Percentiles rank a stretch among this genome's conserved stretches.
Conservation (phyloP, 75 land plant genomes). For the Isoetes taiwanensis region DNA sequence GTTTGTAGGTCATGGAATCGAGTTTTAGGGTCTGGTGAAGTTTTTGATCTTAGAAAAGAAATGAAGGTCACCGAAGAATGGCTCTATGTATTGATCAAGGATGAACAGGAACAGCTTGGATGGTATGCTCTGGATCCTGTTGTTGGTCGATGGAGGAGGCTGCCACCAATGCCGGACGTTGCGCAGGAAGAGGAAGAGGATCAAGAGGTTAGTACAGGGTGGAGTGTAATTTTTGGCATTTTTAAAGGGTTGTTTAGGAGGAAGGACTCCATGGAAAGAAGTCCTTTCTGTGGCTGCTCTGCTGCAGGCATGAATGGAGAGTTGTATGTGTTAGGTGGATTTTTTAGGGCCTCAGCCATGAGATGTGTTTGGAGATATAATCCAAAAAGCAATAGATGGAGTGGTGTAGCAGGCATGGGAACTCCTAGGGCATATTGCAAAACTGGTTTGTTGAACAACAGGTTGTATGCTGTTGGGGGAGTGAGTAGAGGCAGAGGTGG, state of each 20-base stretch:
- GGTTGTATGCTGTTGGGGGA: constrained; percentile 93
- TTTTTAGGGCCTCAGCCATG: constrained; percentile 58
- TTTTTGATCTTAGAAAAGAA: constrained; percentile 55
- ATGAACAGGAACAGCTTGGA: constrained; percentile 45
- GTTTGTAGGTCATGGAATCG: constrained; percentile 68
- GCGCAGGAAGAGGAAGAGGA: constrained; percentile 27
- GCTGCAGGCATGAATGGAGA: constrained; percentile 74
- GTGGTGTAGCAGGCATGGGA: constrained; percentile 59
- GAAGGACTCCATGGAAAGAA: constrained; percentile 36
- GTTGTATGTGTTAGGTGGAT: constrained; percentile 89
- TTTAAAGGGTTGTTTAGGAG: constrained; percentile 65
- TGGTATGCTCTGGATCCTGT: constrained; percentile 88
- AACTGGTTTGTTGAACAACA: constrained; percentile 59
- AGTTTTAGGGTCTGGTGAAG: constrained; percentile 36
- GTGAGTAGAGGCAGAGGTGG: constrained; percentile 71
- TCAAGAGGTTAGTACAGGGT: constrained; percentile 19
- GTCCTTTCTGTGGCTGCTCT: constrained; percentile 81
- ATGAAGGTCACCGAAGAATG: constrained; percentile 72
- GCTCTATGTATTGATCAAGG: constrained; percentile 69
- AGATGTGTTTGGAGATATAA: constrained; percentile 74
- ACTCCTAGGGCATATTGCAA: constrained; percentile 86
- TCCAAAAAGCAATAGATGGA: constrained; percentile 64
- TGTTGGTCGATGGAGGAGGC: constrained; percentile 48
- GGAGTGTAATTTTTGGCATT: constrained; percentile 45
- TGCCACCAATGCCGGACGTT: constrained; percentile 75